These are phyloP conservation scores for Trametes cingulata DNA, from an alignment of 768 basidiomycete genomes.

Conservation along the genomic window DNA sequence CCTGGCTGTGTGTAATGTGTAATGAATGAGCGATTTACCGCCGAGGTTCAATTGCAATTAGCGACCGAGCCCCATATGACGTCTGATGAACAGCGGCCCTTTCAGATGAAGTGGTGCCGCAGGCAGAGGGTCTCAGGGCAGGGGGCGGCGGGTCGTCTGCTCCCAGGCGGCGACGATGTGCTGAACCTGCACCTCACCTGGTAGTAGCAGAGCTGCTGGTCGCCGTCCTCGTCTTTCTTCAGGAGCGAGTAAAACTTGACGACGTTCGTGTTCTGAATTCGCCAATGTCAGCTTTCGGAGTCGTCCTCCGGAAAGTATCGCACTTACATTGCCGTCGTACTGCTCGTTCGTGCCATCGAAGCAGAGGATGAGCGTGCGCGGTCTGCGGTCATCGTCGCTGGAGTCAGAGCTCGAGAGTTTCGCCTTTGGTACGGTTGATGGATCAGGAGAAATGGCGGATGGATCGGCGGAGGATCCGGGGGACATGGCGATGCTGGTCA, in stretches of 20 bases:
- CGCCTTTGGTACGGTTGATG: neutral
- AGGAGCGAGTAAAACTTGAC: conserved; percentile 70
- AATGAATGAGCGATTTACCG: neutral
- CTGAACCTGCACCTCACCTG: conserved; percentile 45
- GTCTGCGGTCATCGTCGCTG: conserved; percentile 4
- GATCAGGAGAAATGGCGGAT: neutral
- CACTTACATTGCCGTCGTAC: conserved; percentile 48
- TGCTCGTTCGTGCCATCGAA: conserved; percentile 69
- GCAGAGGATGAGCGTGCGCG: conserved; percentile 59
- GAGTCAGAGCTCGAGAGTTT: neutral
- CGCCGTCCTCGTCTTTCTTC: conserved; percentile 54
- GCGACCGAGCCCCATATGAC: neutral
- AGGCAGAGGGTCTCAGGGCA: neutral
- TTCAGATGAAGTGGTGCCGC: neutral
- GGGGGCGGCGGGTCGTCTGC: too few relatives aligned
- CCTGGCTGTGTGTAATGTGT: conserved; percentile 44
- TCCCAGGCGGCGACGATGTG: neutral
- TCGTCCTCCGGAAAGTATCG: neutral
- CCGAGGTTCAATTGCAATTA: too few relatives aligned
- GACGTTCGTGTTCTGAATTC: conserved; percentile 60
- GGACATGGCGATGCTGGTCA: neutral
- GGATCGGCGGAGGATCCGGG: neutral
- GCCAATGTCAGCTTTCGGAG: neutral
- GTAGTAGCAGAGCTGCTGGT: conserved; percentile 61
- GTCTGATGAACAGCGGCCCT: neutral